Conservation (phyloP, 352 stramenopile genomes). For the Phytophthora pisi region DNA sequence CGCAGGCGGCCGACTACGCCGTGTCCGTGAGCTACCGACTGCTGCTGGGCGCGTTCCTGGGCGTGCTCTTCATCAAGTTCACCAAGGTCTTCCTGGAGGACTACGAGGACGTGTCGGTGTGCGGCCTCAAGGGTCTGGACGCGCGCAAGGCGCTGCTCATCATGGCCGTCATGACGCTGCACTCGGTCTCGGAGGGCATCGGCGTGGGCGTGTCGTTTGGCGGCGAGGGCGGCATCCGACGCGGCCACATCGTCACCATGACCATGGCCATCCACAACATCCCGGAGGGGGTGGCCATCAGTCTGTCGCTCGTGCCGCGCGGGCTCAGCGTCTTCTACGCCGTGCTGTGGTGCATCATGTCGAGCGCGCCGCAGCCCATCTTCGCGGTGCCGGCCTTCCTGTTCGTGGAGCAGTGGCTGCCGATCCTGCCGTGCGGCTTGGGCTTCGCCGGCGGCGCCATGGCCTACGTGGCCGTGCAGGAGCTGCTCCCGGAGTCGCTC, state of each 20-base stretch:
- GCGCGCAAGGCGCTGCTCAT: slow-evolving; percentile 95
- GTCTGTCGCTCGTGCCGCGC: slow-evolving; percentile 94
- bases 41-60: slow-evolving; percentile 88
- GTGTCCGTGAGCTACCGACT: slow-evolving; percentile 84
- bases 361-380: slow-evolving; percentile 94
- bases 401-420: slow-evolving; percentile 92
- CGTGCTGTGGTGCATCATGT: slow-evolving; percentile 91
- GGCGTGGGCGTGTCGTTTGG: slow-evolving; percentile 98
- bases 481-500: slow-evolving; percentile 81
- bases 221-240: slow-evolving; percentile 90
- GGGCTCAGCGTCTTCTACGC: slow-evolving; percentile 90
- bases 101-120: slow-evolving; percentile 95
- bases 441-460: slow-evolving; percentile 98
- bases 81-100: slow-evolving; percentile 95
- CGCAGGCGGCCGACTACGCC: slow-evolving; percentile 70
- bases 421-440: slow-evolving; percentile 94
- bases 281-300: slow-evolving; percentile 96
- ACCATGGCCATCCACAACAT: slow-evolving; percentile 99
- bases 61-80: slow-evolving; percentile 96
- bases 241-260: slow-evolving; percentile 97
- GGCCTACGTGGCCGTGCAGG: slow-evolving; percentile 94
- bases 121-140: slow-evolving; percentile 78
- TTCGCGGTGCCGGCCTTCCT: slow-evolving; percentile 98
- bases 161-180: slow-evolving; percentile 98
- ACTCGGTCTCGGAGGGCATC: slow-evolving; percentile 97